Conservation (phyloP, 2,329 filamentous ascomycete genomes). For the Aspergillus ochraceus region DNA sequence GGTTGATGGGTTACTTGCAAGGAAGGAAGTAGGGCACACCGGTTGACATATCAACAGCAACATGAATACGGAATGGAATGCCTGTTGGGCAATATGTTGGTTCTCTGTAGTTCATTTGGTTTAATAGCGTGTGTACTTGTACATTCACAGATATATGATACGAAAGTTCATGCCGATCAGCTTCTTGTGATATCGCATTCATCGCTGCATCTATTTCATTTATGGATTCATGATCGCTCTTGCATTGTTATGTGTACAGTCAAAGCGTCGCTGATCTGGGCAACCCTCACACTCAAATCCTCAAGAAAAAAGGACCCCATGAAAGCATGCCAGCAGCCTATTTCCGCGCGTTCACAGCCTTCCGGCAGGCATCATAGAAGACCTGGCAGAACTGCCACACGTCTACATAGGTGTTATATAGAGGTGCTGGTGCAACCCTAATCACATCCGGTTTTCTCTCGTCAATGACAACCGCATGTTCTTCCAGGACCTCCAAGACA, state of each 20-base stretch:
- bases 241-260: not conserved
- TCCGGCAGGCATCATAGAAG: constrained; percentile 52
- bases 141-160: not conserved
- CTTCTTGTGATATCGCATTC: not conserved
- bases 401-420: constrained; percentile 81
- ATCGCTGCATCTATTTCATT: not conserved
- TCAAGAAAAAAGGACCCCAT: not conserved
- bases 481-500: constrained; percentile 64
- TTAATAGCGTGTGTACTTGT: not conserved
- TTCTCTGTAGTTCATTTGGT: not conserved
- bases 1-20: constrained; percentile 23
- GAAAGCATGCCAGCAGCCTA: not conserved
- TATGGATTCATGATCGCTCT: not conserved
- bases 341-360: constrained; percentile 27
- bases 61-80: not conserved
- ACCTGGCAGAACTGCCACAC: constrained; percentile 62
- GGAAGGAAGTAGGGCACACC: not conserved
- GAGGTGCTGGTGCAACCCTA: constrained; percentile 75
- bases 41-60: not conserved
- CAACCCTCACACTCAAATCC: not conserved
- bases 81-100: not conserved
- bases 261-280: too few species aligned
- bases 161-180: not conserved
- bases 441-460: constrained; percentile 85
- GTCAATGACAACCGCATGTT: constrained; percentile 73